phyloP scores from a whole-genome alignment of 192 early-diverging fungal genomes.

The Backusella parvicylindrica region DNA sequence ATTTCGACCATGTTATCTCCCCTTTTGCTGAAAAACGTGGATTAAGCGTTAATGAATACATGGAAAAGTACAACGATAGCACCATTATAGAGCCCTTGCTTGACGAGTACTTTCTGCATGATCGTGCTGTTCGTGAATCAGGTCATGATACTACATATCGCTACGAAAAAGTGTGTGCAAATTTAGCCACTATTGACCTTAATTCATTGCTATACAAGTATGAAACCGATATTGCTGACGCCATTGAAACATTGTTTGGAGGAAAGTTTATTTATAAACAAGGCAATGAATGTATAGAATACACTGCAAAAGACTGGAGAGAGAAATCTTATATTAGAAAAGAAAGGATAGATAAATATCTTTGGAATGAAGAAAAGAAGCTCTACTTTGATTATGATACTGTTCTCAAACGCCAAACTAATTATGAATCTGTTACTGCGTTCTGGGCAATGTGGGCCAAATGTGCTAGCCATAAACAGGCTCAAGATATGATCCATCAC shows the following conservation, averaged over 20 bases:
- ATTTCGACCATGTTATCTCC: constrained; percentile 83
- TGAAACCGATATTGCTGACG: constrained; percentile 83
- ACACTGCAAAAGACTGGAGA: constrained; percentile 58
- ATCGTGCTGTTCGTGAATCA: constrained; percentile 94
- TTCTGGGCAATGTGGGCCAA: constrained; percentile 94
- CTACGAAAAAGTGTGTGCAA: constrained; percentile 86
- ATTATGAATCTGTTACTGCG: constrained; percentile 88
- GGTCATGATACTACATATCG: constrained; percentile 98
- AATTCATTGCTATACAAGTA: constrained; percentile 95
- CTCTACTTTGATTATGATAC: constrained; percentile 95
- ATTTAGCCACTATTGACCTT: constrained; percentile 91
- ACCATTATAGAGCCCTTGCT: constrained; percentile 75
- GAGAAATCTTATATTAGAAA: constrained; percentile 58
- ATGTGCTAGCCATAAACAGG: constrained; percentile 73
- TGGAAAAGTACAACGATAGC: constrained; percentile 65
- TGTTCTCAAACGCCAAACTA: constrained; percentile 51
- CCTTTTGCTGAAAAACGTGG: constrained; percentile 72
- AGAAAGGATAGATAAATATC: constrained; percentile 69
- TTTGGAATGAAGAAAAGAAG: constrained; percentile 81
- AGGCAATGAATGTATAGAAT: constrained; percentile 33
- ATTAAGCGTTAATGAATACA: constrained; percentile 69
- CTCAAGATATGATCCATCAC: constrained; percentile 62
- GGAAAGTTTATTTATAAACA: constrained; percentile 25
- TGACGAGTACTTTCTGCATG: constrained; percentile 96
- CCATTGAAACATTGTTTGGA: constrained; percentile 61